These are phyloP conservation scores for Chrysoporthe cubensis DNA, from an alignment of 2,329 filamentous ascomycete species.

Conservation along the genomic window DNA sequence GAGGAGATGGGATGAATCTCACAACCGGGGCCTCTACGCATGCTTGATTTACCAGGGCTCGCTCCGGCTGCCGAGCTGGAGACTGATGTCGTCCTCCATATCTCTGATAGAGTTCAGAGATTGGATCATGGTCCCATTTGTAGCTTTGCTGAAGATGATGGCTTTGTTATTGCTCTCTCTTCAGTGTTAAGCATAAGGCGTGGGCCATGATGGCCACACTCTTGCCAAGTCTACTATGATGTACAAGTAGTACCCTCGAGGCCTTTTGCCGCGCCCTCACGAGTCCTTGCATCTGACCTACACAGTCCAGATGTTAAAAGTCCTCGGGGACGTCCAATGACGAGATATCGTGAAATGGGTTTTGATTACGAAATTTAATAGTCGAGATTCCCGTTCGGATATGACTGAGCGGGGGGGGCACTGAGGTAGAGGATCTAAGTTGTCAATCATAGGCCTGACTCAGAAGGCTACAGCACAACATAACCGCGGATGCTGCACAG, in stretches of 20 bases:
- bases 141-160: background rate
- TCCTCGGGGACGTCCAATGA: no score
- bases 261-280: no score
- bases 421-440: background rate
- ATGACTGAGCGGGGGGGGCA: background rate
- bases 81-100: constrained; percentile 6
- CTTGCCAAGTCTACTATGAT: no score
- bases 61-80: constrained; percentile 14
- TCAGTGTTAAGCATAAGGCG: background rate
- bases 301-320: no score
- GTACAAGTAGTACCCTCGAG: no score
- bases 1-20: constrained; percentile 13
- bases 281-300: background rate
- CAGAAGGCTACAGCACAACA: background rate
- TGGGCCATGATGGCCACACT: no score
- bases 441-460: no score
- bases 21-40: constrained; percentile 1
- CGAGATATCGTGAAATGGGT: constrained; percentile 1
- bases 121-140: background rate
- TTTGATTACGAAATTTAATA: constrained; percentile 8
- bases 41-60: background rate
- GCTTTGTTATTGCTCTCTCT: background rate
- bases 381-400: constrained; percentile 4
- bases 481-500: background rate
- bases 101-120: background rate